A percentile compares a stretch with the other conserved stretches of the same genome.
These are phyloP conservation scores for Diaporthe sp. DNA, from an alignment of 2,329 filamentous ascomycete species.

Conservation along the genomic window DNA sequence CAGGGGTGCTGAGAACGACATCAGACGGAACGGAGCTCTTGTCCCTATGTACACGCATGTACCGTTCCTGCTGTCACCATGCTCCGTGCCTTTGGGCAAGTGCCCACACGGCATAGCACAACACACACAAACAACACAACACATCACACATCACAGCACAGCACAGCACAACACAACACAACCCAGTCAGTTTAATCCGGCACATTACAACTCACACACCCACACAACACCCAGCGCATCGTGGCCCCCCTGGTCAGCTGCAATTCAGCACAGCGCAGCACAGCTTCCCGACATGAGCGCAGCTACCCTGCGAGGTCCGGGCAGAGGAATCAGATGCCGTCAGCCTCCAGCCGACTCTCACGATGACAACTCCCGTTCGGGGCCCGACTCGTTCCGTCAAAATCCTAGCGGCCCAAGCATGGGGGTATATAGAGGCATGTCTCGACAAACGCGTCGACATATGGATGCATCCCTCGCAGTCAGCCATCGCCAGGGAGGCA, in stretches of 20 bases:
- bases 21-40: constrained; percentile 16
- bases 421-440: neutral
- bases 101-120: constrained; percentile 14
- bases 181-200: neutral
- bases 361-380: neutral
- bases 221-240: neutral
- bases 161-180: neutral
- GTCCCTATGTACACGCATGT: constrained; percentile 13
- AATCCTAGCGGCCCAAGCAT: neutral
- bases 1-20: constrained; percentile 20
- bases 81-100: neutral
- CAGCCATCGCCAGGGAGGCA: neutral
- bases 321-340: neutral
- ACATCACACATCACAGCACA: neutral
- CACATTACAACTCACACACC: neutral
- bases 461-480: neutral
- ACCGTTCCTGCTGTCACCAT: neutral
- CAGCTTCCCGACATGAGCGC: neutral
- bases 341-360: neutral
- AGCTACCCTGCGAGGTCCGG: neutral
- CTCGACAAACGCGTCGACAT: neutral
- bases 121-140: constrained; percentile 16
- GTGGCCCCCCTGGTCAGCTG: neutral
- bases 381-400: neutral
- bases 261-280: neutral